Base-by-base conservation (phyloP, 305 asterid genomes). In the Solanum hybrid region DNA sequence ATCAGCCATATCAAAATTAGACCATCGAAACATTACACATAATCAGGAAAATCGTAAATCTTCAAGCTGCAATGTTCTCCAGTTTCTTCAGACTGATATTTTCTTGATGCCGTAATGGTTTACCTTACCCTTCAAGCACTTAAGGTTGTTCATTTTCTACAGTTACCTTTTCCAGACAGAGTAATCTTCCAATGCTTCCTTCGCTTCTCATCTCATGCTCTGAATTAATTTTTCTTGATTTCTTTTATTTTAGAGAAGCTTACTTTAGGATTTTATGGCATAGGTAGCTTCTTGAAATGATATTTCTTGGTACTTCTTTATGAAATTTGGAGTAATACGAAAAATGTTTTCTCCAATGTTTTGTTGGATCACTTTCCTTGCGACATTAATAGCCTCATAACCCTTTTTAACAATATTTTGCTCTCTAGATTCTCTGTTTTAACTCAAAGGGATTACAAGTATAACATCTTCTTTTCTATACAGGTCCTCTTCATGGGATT, bases 401-500 rank as follows among this genome's bases (percentile, higher is more conserved):
- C 5, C 34, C 40, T 17, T 42, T 81, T 77, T 4, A 17, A 20
- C 75, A 84, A 51, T 51, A 51, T 17, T 56, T 51, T 51, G 22
- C 42, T 51, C 7, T 85, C 22, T 85, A 85, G 42, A 42, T 20
- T 32, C n/a, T 31, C 22, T 56, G 46, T 56, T 27, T 6, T 85
- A 6, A 13, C 42, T 56, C 40, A 85, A 51, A 22, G 76, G 3
- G n/a, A 31, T 51, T 85, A 85, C 46, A 11, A 10, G 8, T 51
- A 85, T 51, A 85, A 32, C 32, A 32, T 84, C 73, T 76, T 93
- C 31, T 56, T 56, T 56, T 32, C 42, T 56, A 56, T 85, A 71
- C 92, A 96, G 99, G 99, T 87, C 98, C 97, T 29, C 99, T 97
- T 71, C 99, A 96, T 90, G 99, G 99, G 88, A 96, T 97, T 89